Percentiles rank a stretch among this genome's conserved stretches.
phyloP scores from a whole-genome alignment of 805 yeast genomes.

The Groenewaldozyma tartarivorans region DNA sequence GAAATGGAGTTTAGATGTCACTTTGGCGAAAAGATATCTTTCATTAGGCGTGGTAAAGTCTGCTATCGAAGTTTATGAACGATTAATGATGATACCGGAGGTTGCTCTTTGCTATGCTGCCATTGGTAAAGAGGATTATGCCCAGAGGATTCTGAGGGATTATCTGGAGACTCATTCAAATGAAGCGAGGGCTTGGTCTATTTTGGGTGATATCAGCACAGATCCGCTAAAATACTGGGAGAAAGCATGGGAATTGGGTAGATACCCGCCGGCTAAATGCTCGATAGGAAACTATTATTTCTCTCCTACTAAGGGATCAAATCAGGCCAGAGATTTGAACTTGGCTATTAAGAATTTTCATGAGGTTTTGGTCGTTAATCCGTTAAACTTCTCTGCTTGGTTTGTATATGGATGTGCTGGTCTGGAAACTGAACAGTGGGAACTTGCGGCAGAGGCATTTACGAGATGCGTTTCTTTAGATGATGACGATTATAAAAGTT shows the following conservation, averaged over 20 bases:
- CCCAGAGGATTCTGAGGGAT: conserved; percentile 46
- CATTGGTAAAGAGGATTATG: conserved; percentile 61
- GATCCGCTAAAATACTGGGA: conserved; percentile 66
- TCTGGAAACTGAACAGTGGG: conserved; percentile 59
- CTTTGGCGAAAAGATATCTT: conserved; percentile 78
- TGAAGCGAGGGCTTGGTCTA: conserved; percentile 76
- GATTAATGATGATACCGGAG: conserved; percentile 67
- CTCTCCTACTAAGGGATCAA: conserved; percentile 49
- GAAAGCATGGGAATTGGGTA: conserved; percentile 79
- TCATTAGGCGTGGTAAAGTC: conserved; percentile 76
- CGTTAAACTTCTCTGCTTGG: conserved; percentile 76
- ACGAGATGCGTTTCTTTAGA: conserved; percentile 83
- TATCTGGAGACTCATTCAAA: conserved; percentile 50
- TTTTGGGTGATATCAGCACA: conserved; percentile 75
- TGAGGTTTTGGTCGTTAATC: conserved; percentile 65
- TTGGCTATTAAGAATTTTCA: conserved; percentile 57
- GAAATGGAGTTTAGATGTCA: conserved; percentile 74
- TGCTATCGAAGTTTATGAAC: conserved; percentile 80
- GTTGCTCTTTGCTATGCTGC: conserved; percentile 88
- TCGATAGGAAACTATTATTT: conserved; percentile 69
- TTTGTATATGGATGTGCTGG: conserved; percentile 89
- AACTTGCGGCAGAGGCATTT: conserved; percentile 82
- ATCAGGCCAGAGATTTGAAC: conserved; percentile 40
- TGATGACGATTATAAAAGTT: conserved; percentile 68
- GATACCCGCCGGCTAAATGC: conserved; percentile 76